Evolutionary conservation across 768 basidiomycete genomes (phyloP), one percentile per base, ranked within the genome.

Genomic region (Suillus spraguei): DNA sequence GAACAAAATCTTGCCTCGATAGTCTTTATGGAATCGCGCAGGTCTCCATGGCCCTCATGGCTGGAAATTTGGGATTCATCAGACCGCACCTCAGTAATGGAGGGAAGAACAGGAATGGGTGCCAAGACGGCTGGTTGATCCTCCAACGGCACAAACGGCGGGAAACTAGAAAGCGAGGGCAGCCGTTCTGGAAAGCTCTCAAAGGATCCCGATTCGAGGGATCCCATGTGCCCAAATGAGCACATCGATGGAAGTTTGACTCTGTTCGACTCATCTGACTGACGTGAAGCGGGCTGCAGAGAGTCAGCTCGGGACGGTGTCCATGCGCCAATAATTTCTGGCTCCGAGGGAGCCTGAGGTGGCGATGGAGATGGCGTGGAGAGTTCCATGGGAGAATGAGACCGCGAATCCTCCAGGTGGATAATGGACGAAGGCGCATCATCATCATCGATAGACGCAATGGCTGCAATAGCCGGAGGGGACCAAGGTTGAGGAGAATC

Each of bases 301-400:
- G 77, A 79, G 38, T 74, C 69, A 8, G 72, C 74, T 49, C 76
- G 75, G 13, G 78, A 79, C 61, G 63, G 66, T 13, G 82, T 79
- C 78, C 81, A 83, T 33, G 80, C 80, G 32, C 80, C 82, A 14
- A 83, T 68, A 8, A 82, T 66, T 47, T 68, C 68, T 28, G 79
- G 81, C 24, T 83, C 83, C 17, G 68, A 63, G 36, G 67, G 68
- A 8, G n/a, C 64, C 55, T 66, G 70, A 39, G 63, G 63, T 11
- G 65, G 60, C 13, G 73, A 66, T 17, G 78, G 74, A 1, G 79
- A 76, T 4, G 81, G 80, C 28, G 79, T 81, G 14, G 76, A 77
- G 5, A 84, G 72, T 22, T 82, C 82, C 78, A 85, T 83, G 0
- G 83, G 82, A 7, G 84, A 82, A 50, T 75, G 76, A 32, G 82